phyloP scores from a whole-genome alignment of 1,139 yeast species.

The Zygosaccharomyces pseudobailii region DNA sequence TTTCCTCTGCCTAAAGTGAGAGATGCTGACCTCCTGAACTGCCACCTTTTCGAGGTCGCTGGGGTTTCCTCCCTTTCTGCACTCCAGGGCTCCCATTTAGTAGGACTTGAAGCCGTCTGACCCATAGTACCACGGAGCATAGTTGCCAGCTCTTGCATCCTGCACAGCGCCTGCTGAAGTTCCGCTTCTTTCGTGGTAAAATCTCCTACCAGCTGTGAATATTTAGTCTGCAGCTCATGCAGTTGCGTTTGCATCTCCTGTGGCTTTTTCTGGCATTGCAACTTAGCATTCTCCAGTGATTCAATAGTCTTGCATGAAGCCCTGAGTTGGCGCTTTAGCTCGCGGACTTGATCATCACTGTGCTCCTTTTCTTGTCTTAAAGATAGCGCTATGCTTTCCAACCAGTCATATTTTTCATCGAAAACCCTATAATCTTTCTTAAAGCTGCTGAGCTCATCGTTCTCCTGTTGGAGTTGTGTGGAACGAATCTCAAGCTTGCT shows the following conservation, averaged over 20 bases:
- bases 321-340: neutral
- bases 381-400: constrained; percentile 1
- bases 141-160: neutral
- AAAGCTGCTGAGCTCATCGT: neutral
- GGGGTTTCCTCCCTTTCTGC: neutral
- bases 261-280: neutral
- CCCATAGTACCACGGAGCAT: neutral
- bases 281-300: neutral
- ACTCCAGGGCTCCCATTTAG: neutral
- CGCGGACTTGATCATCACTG: neutral
- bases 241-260: neutral
- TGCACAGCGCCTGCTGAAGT: neutral
- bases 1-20: neutral
- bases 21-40: neutral
- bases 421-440: neutral
- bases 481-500: neutral
- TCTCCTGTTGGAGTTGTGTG: neutral
- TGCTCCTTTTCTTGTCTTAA: neutral
- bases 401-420: constrained; percentile 3
- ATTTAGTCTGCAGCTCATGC: neutral
- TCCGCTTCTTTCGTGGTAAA: neutral
- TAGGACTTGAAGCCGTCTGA: neutral
- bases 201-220: neutral
- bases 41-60: neutral
- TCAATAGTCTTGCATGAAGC: neutral